Percentiles rank a stretch among this genome's conserved stretches.
These are phyloP conservation scores for Globisporangium middletonii DNA, from an alignment of 352 stramenopile species.

Conservation along the genomic window DNA sequence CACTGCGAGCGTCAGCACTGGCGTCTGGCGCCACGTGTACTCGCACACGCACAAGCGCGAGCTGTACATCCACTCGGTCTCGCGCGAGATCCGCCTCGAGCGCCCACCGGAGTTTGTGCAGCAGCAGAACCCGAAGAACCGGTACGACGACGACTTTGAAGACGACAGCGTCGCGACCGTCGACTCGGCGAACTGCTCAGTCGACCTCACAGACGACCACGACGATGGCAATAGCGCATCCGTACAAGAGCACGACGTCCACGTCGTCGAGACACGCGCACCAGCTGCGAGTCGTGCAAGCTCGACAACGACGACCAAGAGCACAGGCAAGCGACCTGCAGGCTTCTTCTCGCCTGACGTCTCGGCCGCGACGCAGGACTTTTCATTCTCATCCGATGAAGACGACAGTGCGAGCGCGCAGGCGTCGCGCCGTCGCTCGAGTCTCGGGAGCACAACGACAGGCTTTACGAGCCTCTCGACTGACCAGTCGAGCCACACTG, in stretches of 20 bases:
- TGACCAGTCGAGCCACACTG: background rate
- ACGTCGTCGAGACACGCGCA: slow-evolving; percentile 13
- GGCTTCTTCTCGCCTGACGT: slow-evolving; percentile 39
- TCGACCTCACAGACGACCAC: slow-evolving; percentile 8
- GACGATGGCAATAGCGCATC: background rate
- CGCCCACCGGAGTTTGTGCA: slow-evolving; percentile 40
- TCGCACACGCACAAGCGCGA: slow-evolving; percentile 50
- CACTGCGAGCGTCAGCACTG: slow-evolving; percentile 14
- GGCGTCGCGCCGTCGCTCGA: slow-evolving; percentile 1
- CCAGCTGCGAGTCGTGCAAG: background rate
- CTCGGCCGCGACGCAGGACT: slow-evolving; percentile 28
- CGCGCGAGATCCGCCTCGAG: slow-evolving; percentile 66
- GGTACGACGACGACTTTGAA: slow-evolving; percentile 33
- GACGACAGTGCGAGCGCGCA: slow-evolving; percentile 5
- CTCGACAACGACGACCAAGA: slow-evolving; percentile 19
- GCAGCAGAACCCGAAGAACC: slow-evolving; percentile 48
- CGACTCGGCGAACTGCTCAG: slow-evolving; percentile 8
- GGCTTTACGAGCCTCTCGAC: background rate
- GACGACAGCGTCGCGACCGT: slow-evolving; percentile 18
- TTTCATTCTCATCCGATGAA: slow-evolving; percentile 26
- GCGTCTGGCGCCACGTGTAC: slow-evolving; percentile 68
- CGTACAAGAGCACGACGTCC: background rate
- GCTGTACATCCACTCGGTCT: slow-evolving; percentile 77
- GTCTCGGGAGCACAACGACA: too few species aligned
- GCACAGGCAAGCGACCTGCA: slow-evolving; percentile 24